phyloP scores from a whole-genome alignment of 2,329 filamentous ascomycete genomes.

The Penicillium janthinellum region DNA sequence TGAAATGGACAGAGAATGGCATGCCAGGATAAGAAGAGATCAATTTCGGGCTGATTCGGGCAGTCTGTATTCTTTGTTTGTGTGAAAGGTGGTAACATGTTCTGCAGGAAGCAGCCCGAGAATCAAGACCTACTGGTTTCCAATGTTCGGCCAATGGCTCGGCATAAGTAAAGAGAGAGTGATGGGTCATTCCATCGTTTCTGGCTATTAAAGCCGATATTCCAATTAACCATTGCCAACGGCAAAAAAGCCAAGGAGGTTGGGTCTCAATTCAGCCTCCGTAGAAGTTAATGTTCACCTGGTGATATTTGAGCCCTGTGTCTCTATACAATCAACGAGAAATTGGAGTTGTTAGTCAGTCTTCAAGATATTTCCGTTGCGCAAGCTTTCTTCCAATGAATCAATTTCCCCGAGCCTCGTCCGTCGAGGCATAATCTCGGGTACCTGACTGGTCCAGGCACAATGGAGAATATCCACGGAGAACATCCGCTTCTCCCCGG shows the following conservation, averaged over 20 bases:
- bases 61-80: conserved; percentile 54
- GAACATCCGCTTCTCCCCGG: background rate
- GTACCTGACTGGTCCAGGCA: conserved; percentile 3
- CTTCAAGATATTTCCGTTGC: background rate
- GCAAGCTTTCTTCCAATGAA: background rate
- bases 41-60: conserved; percentile 77
- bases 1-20: background rate
- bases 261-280: background rate
- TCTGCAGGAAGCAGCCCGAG: conserved; percentile 58
- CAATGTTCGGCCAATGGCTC: background rate
- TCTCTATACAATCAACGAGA: background rate
- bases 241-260: background rate
- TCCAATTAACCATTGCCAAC: background rate
- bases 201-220: background rate
- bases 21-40: conserved; percentile 62
- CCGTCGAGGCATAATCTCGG: background rate
- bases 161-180: background rate
- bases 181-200: background rate
- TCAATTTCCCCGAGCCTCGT: background rate
- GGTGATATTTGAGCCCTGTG: too few relatives aligned
- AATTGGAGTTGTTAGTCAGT: background rate
- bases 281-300: background rate
- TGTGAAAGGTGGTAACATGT: too few relatives aligned
- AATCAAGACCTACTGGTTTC: conserved; percentile 2
- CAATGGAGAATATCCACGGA: background rate